Evolutionary conservation across 805 yeast species (phyloP).

Genomic region (Saccharomyces eubayanus): DNA sequence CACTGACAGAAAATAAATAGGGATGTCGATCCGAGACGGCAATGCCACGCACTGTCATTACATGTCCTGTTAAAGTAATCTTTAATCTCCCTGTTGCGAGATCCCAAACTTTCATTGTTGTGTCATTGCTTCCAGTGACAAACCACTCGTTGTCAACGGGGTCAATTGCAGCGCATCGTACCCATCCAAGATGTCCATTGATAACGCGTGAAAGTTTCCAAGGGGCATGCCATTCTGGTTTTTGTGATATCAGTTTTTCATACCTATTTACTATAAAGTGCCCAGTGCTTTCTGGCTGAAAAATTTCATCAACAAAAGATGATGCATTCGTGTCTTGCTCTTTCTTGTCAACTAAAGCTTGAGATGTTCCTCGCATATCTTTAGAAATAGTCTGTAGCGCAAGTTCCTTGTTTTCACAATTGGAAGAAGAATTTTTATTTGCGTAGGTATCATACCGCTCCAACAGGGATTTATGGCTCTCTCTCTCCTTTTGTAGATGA

Average conservation of each 20-base stretch:
- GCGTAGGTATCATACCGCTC: slow-evolving; percentile 8
- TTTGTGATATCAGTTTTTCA: slow-evolving; percentile 13
- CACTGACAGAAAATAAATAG: slow-evolving; percentile 84
- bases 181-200: slow-evolving; percentile 92
- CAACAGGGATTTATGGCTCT: slow-evolving; percentile 13
- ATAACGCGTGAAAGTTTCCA: slow-evolving; percentile 72
- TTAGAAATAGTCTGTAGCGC: background rate
- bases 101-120: slow-evolving; percentile 89
- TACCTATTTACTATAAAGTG: slow-evolving; percentile 22
- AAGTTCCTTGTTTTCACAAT: background rate
- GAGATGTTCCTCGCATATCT: background rate
- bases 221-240: slow-evolving; percentile 43
- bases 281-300: slow-evolving; percentile 3
- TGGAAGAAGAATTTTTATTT: background rate
- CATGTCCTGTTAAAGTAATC: slow-evolving; percentile 81
- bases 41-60: slow-evolving; percentile 77
- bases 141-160: slow-evolving; percentile 80
- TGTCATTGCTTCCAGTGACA: slow-evolving; percentile 84
- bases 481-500: slow-evolving; percentile 24
- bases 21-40: slow-evolving; percentile 71
- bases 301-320: slow-evolving; percentile 4
- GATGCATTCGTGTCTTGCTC: slow-evolving; percentile 1
- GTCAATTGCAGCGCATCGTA: slow-evolving; percentile 70
- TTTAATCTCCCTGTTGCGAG: slow-evolving; percentile 60
- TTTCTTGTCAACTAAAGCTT: slow-evolving; percentile 4